phyloP scores from a whole-genome alignment of 176 grass and related monocot genomes.

The Carex scoparia region DNA sequence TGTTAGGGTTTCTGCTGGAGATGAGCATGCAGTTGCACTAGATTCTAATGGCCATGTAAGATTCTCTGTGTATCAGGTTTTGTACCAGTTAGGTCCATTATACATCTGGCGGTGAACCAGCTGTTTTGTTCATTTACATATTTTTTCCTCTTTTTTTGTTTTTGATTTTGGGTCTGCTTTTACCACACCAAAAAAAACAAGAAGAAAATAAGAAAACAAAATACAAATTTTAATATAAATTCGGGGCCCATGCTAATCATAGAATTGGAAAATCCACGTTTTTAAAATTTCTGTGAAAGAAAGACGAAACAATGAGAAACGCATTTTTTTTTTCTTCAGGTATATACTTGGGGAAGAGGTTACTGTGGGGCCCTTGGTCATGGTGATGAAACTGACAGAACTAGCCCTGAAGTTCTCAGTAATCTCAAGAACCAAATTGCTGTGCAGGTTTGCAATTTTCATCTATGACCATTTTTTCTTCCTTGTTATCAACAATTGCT shows the following conservation, averaged over 20 bases:
- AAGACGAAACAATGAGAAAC: constrained; percentile 18
- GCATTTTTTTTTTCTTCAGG: constrained; percentile 36
- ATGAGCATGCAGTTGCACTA: constrained; percentile 96
- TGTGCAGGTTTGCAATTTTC: constrained; percentile 67
- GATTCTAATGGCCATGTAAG: constrained; percentile 81
- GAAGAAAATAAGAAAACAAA: background rate
- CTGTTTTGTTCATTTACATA: background rate
- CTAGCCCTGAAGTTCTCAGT: constrained; percentile 61
- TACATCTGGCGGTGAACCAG: background rate
- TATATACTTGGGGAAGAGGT: constrained; percentile 98
- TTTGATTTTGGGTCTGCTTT: background rate
- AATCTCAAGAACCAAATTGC: constrained; percentile 74
- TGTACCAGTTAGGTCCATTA: background rate
- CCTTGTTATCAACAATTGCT: constrained; percentile 9
- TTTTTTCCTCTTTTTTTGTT: background rate
- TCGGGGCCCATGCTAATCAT: background rate
- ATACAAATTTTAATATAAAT: background rate
- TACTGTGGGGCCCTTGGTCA: constrained; percentile 98
- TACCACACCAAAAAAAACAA: background rate
- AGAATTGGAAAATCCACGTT: background rate
- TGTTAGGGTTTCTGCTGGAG: constrained; percentile 89
- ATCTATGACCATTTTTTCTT: background rate
- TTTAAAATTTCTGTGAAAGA: background rate
- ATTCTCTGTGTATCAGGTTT: constrained; percentile 5
- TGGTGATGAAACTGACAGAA: constrained; percentile 98